Percentiles rank a stretch among this genome's conserved stretches.
phyloP scores from a whole-genome alignment of 164 flowering plant species.

The Euptelea pleiosperma region DNA sequence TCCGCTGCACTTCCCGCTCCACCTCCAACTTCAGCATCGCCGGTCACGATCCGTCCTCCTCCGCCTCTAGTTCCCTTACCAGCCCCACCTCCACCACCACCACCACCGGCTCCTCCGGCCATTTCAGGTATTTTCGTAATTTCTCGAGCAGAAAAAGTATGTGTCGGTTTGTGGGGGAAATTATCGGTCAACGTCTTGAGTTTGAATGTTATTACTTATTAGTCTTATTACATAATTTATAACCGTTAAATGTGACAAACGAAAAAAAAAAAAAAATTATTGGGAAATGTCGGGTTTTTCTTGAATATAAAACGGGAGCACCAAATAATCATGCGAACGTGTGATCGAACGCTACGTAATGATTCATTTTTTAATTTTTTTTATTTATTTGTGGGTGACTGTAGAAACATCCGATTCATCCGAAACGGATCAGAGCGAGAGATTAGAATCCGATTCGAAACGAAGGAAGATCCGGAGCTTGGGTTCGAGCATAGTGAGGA shows the following conservation, averaged over 20 bases:
- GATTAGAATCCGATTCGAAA: constrained; percentile 18
- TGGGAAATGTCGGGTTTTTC: too few relatives aligned
- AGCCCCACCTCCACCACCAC: constrained; percentile 15
- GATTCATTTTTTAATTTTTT: background rate
- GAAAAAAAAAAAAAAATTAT: background rate
- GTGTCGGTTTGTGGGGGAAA: too few relatives aligned
- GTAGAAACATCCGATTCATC: constrained; percentile 26
- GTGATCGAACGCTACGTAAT: background rate
- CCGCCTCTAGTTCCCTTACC: constrained; percentile 6
- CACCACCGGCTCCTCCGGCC: constrained; percentile 14
- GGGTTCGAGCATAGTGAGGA: constrained; percentile 29
- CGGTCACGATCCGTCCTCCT: background rate
- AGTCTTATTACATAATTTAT: too few relatives aligned
- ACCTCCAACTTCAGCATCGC: constrained; percentile 2
- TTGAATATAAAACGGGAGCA: too few relatives aligned
- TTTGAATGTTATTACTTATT: background rate
- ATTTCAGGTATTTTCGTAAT: constrained; percentile 26
- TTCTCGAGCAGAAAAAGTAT: too few relatives aligned
- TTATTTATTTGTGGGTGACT: background rate
- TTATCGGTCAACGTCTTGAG: constrained; percentile 7
- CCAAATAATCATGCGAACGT: constrained; percentile 2
- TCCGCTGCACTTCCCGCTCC: background rate
- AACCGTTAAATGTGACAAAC: constrained; percentile 10
- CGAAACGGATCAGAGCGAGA: constrained; percentile 23
- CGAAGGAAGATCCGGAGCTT: constrained; percentile 22